Base-by-base conservation (phyloP, 2,329 filamentous ascomycete species). In the Xylariaceae sp. region DNA sequence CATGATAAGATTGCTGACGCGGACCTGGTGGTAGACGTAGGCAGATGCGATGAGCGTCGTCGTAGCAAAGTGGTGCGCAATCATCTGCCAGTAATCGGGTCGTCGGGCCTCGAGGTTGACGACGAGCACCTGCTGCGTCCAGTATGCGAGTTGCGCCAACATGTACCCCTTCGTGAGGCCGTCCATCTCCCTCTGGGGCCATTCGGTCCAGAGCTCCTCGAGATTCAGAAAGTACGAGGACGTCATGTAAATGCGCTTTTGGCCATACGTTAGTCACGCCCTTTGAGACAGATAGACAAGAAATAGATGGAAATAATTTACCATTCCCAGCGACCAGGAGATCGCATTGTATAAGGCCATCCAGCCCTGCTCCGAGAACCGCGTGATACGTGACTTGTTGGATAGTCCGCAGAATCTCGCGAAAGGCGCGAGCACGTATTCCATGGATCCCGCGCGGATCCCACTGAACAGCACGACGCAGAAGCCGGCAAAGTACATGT, bases 81-180 rank as follows among this genome's bases (percentile, higher is more conserved):
- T 86, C 93, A 97, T 97, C 75, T 97, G 92, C 77, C 86, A 88
- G 75, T 97, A 88, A 69, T 97, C 93, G 76, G 96, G 97, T 70
- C 93, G 84, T 65, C 88, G 85, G 74, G 93, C 89, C 75, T 97
- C 93, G 60, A 97, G 90, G 74, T 97, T 88, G 73, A 97, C 89
- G 59, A 96, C 90, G 42, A 96, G 78, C 64, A 97, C 88, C 75
- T 96, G 92, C 76, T 97, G 93, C 50, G 96, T 76, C 88, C 91
- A 96, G 74, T 96, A 97, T 13, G 88, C 86, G 74, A 92, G 88
- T 73, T 97, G 92, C n/a, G 87, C 87, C 47, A 97, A 80, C 68
- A 95, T 89, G 75, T 97, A 97, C 74, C 84, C 85, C 78, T 97
- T 97, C 76, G 88, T 84, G 6, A 90, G 75, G 3, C 87, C 86